phyloP scores from a whole-genome alignment of 164 flowering plant species.

The Annona squamosa region DNA sequence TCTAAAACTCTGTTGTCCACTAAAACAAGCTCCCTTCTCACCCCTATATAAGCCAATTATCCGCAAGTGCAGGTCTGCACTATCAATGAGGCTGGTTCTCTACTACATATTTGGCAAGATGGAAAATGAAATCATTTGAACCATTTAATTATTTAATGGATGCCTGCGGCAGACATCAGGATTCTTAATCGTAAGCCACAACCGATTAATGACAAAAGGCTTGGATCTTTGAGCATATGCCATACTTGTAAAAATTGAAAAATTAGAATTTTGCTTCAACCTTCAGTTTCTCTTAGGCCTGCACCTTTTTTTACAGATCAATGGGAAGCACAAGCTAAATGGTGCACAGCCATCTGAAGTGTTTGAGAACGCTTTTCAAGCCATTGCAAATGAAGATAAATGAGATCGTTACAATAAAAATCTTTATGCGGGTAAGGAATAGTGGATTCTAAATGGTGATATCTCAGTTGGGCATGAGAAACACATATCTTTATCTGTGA shows the following conservation, averaged over 20 bases:
- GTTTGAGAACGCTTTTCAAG: slow-evolving; percentile 63
- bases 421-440: background rate
- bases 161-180: too few relatives aligned
- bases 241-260: background rate
- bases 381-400: slow-evolving; percentile 24
- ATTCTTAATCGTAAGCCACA: too few relatives aligned
- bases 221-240: background rate
- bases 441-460: background rate
- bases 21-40: background rate
- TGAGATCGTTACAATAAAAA: background rate
- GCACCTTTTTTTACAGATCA: slow-evolving; percentile 39
- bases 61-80: background rate
- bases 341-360: slow-evolving; percentile 89
- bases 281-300: background rate
- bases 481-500: background rate
- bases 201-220: background rate
- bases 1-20: background rate
- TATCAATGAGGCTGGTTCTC: background rate
- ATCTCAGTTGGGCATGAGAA: background rate
- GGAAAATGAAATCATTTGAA: too few relatives aligned
- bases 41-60: background rate
- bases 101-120: too few relatives aligned
- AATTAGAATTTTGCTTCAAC: background rate
- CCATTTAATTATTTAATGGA: too few relatives aligned
- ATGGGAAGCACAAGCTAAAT: slow-evolving; percentile 60